Evolutionary conservation across 495 filamentous ascomycete species (phyloP), one percentile per base, ranked within the genome.

Genomic region (Rusavskia elegans): DNA sequence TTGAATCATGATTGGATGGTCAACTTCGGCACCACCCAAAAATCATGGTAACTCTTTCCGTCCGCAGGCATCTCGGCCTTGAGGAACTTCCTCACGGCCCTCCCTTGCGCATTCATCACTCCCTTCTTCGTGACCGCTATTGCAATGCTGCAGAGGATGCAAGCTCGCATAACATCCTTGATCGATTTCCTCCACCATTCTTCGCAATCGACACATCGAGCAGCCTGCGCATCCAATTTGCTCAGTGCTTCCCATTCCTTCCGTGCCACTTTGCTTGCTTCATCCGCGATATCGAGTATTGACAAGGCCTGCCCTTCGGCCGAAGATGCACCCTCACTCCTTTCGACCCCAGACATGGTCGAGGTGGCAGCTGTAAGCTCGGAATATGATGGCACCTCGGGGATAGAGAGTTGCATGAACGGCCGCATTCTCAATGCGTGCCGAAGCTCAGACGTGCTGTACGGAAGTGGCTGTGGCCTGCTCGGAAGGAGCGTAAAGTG

Each of bases 371-470:
- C 61, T 16, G 59, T 55, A 57, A 85, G 85, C 21, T 80, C 74
- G 5, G 79, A 75, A 52, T 74, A 87, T 0, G 79, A 68, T 0
- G 83, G 78, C n/a, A 89, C 67, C 54, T 82, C 78, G 0, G 88
- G 87, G 9, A 87, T 65, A 20, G 73, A 71, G 39, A 96, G 78
- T 5, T 67, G 60, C 7, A 81, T 68, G 54, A 94, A 96, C 0
- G 88, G 87, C 59, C 87, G 90, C 88, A 95, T 92, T 36, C 92
- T 83, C 3, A 94, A 67, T 55, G 92, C 81, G 64, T 95, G 94
- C 6, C 89, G 80, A 25, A 90, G 67, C 32, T 63, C 63, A 53
- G 87, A 78, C 27, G 70, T 76, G 45, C 80, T 77, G 64, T 92
- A 95, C 0, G 86, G 84, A 1, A 80, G 70, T 0, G 74, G 64